phyloP scores from a whole-genome alignment of 129 eudicot species.

The Pseudognaphalium luteoalbum region DNA sequence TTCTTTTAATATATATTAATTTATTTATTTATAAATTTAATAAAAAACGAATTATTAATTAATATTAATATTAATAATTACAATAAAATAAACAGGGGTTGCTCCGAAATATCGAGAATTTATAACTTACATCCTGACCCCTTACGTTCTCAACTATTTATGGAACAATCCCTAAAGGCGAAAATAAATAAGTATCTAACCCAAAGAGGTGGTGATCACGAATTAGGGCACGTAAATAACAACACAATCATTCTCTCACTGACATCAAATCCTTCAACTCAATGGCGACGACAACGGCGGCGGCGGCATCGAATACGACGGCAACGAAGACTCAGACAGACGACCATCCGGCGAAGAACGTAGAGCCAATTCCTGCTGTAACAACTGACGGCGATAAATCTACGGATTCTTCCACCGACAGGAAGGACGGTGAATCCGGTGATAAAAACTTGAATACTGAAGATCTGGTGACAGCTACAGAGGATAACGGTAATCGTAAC shows the following conservation, averaged over 20 bases:
- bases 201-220: slow-evolving; percentile 9
- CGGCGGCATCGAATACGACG: slow-evolving; percentile 24
- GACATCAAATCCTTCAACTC: slow-evolving; percentile 24
- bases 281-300: slow-evolving; percentile 38
- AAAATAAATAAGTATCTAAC: background rate
- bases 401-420: slow-evolving; percentile 31
- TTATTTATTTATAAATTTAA: no score
- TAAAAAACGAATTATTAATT: no score
- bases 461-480: slow-evolving; percentile 28
- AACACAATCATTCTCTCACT: slow-evolving; percentile 1
- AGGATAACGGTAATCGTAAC: slow-evolving; percentile 11
- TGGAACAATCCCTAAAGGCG: background rate
- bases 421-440: slow-evolving; percentile 33
- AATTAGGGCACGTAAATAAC: slow-evolving; percentile 32
- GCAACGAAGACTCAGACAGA: slow-evolving; percentile 29
- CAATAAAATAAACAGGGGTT: background rate
- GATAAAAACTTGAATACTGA: slow-evolving; percentile 36
- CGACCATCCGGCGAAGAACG: slow-evolving; percentile 40
- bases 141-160: background rate
- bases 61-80: no score
- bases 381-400: slow-evolving; percentile 20
- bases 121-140: background rate
- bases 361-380: slow-evolving; percentile 21
- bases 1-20: no score
- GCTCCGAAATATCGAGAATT: background rate